Base-by-base conservation (phyloP, 2,329 filamentous ascomycete species). In the Acrocalymma vagum region DNA sequence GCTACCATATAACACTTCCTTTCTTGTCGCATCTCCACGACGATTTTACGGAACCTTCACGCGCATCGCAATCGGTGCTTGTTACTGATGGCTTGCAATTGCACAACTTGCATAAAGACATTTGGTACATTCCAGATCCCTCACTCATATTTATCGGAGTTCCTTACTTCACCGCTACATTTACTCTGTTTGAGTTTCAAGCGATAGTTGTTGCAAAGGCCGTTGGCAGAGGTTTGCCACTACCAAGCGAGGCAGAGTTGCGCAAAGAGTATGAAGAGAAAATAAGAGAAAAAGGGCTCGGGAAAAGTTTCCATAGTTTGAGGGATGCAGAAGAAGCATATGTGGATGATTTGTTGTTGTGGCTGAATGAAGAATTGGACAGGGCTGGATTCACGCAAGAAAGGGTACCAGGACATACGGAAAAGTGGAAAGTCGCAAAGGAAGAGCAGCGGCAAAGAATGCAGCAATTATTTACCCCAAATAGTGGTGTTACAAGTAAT, bases 101-200 rank as follows among this genome's bases (percentile, higher is more conserved):
- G 3, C 85, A 88, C 55, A 88, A 88, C 50, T 70, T 88, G 2
- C 82, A 88, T 71, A 82, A 82, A 42, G 85, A 89, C 58, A 83
- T 88, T 10, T 88, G 86, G 59, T 88, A 87, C 64, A 87, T 87
- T 28, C 77, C 78, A 0, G 84, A 88, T 45, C 83, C 85, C 0
- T 80, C 81, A 0, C 70, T 88, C 1, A 71, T 75, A 0, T 88
- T 88, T 48, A 71, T 88, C 13, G 85, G 85, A 0, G 79, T 85
- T 0, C 84, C 83, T 0, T 87, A 83, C 55, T 81, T 86, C 55
- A 81, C 81, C 0, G 83, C 84, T 0, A 88, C 85, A 0, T 89
- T 88, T 55, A 83, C 82, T 0, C 71, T 88, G 0, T 88, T 87
- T 45, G 85, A 88, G 45, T 87, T 86, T 51, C 86, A 89, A 58